Base-by-base conservation (phyloP, 257 asterid genomes). In the Osmanthus fragrans region DNA sequence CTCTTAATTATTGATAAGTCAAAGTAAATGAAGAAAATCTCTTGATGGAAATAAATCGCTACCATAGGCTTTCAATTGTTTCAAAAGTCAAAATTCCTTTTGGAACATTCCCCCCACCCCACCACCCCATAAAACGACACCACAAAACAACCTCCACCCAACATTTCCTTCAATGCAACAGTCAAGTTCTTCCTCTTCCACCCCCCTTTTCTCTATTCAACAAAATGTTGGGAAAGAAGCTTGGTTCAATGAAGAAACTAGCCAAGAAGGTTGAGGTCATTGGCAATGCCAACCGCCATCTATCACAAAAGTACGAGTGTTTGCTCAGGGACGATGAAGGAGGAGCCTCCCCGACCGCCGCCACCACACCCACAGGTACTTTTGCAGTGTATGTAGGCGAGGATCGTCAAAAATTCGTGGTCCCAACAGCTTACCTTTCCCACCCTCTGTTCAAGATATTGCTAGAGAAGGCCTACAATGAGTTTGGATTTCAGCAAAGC, bases 401-500 rank as follows among this genome's bases (percentile, higher is more conserved):
- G 60, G 96, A 87, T 12, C 82, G 97, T 0, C 84, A 85, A 33
- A 84, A 94, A 27, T 92, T 92, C 73, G 88, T 81, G 29, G 87
- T 91, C 9, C 97, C 96, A 1, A 92, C 93, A 0, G 78, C 87
- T n/a, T 87, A 94, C 36, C 94, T 94, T 2, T 87, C 94, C 0
- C 98, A 94, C 85, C 98, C 98, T 29, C 67, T 94, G 69, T 86
- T 94, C 91, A 91, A 84, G 86, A 94, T 94, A 72, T 34, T 94
- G 82, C 51, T 94, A 23, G 97, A 94, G 80, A 94, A 92, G 86
- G 92, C 97, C 18, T 88, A 82, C 29, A 73, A 91, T 16, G 96
- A 92, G 83, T 92, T 79, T 49, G 98, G 97, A 8, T 90, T 90
- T 60, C 78, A 73, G 30, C 94, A 90, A 13, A 81, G 83, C 16